Base-by-base conservation (phyloP, 345 rosid genomes). In the Zanthoxylum bungeanum region DNA sequence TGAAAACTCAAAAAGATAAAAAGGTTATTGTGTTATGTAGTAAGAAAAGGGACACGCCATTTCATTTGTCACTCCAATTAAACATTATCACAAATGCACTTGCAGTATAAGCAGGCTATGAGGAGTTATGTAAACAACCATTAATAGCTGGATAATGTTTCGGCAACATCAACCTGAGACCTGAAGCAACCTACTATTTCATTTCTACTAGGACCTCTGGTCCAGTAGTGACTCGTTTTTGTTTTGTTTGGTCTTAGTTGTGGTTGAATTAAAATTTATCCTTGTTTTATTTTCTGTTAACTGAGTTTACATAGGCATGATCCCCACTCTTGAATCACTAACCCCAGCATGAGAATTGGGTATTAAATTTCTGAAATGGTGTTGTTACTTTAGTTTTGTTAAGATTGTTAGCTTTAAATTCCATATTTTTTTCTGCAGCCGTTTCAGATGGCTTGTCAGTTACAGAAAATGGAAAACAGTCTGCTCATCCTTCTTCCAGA, bases 371-470 rank as follows among this genome's bases (percentile, higher is more conserved):
- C n/a, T n/a, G n/a, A n/a, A n/a, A n/a, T n/a, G n/a, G n/a, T n/a
- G n/a, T n/a, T n/a, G n/a, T n/a, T n/a, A n/a, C n/a, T n/a, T n/a
- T n/a, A n/a, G n/a, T n/a, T n/a, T n/a, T n/a, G n/a, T n/a, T n/a
- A n/a, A n/a, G n/a, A n/a, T n/a, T n/a, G n/a, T 49, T 49, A 19
- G 4, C 28, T n/a, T 64, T 7, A 22, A 34, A 9, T 36, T 40
- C 50, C 36, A n/a, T n/a, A 14, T 16, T 59, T 33, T 19, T 53
- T 22, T 25, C 76, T 75, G 47, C 83, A 95, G 98, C 87, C 61
- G 70, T 82, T 21, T 79, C 88, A 5, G 90, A 78, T 75, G 93
- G 79, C 49, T 72, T 87, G 10, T 74, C 86, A 12, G 69, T 74
- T 66, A 76, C 90, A 4, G 77, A 76, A 62, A 78, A 74, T 33